phyloP scores from a whole-genome alignment of 768 basidiomycete species.

The Boletus reticuloceps region DNA sequence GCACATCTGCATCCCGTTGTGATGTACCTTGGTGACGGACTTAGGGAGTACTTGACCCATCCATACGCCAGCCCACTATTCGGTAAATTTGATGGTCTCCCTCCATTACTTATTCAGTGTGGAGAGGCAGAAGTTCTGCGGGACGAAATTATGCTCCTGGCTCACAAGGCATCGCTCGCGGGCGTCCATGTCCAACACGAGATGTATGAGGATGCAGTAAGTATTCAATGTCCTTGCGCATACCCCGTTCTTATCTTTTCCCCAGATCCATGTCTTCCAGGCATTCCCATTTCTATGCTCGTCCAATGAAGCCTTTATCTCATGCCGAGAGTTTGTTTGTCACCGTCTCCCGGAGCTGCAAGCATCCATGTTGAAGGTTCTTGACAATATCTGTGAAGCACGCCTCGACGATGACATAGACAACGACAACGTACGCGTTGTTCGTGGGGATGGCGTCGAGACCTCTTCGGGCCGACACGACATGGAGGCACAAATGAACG shows the following conservation, averaged over 20 bases:
- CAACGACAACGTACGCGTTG: conserved; percentile 61
- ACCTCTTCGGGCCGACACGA: conserved; percentile 40
- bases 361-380: conserved; percentile 46
- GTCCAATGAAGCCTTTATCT: conserved; percentile 62
- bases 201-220: conserved; percentile 85
- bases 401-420: conserved; percentile 69
- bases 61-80: conserved; percentile 96
- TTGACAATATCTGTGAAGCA: conserved; percentile 55
- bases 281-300: conserved; percentile 76
- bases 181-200: conserved; percentile 89
- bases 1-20: conserved; percentile 92
- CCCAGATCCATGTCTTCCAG: conserved; percentile 88
- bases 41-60: conserved; percentile 85
- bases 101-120: conserved; percentile 87
- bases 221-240: conserved; percentile 23
- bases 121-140: conserved; percentile 95
- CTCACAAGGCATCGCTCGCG: conserved; percentile 86
- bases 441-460: conserved; percentile 72
- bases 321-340: conserved; percentile 68
- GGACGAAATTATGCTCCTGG: conserved; percentile 88
- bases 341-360: conserved; percentile 55
- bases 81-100: conserved; percentile 81
- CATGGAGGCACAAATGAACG: conserved; percentile 37
- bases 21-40: conserved; percentile 85
- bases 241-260: neutral